Evolutionary conservation across 73 alveolate genomes (phyloP).

Genomic region (Diophrys sp.): DNA sequence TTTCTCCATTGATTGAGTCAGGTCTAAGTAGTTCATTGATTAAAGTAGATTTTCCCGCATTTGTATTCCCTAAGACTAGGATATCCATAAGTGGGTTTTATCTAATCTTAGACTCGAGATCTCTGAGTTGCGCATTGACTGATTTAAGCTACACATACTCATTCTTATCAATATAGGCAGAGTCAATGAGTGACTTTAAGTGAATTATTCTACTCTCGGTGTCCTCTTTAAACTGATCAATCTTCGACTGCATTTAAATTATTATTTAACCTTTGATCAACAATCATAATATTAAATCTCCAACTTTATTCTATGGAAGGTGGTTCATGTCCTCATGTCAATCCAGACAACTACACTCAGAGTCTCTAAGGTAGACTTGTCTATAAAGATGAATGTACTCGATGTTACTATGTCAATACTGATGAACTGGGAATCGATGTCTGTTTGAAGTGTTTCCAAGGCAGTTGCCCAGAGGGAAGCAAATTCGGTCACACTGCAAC

Average conservation of each 20-base stretch:
- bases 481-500: conserved; percentile 67
- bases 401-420: conserved; percentile 64
- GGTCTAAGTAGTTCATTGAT: not conserved
- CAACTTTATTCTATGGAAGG: not conserved
- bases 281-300: not conserved
- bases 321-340: conserved; percentile 14
- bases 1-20: not conserved
- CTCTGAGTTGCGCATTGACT: not conserved
- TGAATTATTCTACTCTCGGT: not conserved
- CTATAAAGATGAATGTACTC: conserved; percentile 86
- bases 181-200: not conserved
- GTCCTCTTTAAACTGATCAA: not conserved
- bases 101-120: not conserved
- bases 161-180: not conserved
- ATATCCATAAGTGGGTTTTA: not conserved
- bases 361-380: conserved; percentile 59
- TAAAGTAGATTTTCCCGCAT: not conserved
- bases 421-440: conserved; percentile 86
- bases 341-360: conserved; percentile 18
- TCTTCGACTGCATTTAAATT: too few species aligned
- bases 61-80: not conserved
- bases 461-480: conserved; percentile 71
- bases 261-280: too few species aligned
- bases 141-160: not conserved
- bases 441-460: conserved; percentile 94